Conservation (phyloP, 768 basidiomycete species). For the Lactarius akahatsu region DNA sequence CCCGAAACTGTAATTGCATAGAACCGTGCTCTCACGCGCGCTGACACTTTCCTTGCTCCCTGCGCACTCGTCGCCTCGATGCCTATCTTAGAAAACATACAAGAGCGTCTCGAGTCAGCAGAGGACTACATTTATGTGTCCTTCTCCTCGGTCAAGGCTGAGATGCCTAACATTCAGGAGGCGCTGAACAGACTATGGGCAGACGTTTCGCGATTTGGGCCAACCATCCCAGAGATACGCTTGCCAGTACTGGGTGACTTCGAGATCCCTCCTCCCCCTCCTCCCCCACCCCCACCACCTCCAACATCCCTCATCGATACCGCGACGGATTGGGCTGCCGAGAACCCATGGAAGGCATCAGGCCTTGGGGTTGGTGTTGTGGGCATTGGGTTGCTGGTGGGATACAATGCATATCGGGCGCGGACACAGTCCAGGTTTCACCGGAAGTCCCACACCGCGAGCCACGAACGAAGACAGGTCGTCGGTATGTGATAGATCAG, state of each 20-base stretch:
- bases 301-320: constrained; percentile 46
- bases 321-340: constrained; percentile 51
- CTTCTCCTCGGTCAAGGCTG: constrained; percentile 54
- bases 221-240: constrained; percentile 49
- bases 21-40: not conserved
- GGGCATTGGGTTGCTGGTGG: constrained; percentile 60
- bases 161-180: constrained; percentile 64
- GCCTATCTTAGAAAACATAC: constrained; percentile 26
- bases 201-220: constrained; percentile 78
- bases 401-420: constrained; percentile 44
- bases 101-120: constrained; percentile 52
- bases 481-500: constrained; percentile 38
- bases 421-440: constrained; percentile 31
- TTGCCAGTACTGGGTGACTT: constrained; percentile 69
- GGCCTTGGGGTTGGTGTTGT: constrained; percentile 56
- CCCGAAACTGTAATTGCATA: not conserved
- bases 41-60: not conserved
- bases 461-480: constrained; percentile 46
- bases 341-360: constrained; percentile 61
- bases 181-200: constrained; percentile 68
- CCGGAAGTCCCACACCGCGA: constrained; percentile 31
- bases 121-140: constrained; percentile 67
- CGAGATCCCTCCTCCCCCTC: constrained; percentile 69
- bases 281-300: constrained; percentile 44
- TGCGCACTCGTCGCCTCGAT: constrained; percentile 11